Conservation (phyloP, 306 rosid species). For the Boehmeria nivea region DNA sequence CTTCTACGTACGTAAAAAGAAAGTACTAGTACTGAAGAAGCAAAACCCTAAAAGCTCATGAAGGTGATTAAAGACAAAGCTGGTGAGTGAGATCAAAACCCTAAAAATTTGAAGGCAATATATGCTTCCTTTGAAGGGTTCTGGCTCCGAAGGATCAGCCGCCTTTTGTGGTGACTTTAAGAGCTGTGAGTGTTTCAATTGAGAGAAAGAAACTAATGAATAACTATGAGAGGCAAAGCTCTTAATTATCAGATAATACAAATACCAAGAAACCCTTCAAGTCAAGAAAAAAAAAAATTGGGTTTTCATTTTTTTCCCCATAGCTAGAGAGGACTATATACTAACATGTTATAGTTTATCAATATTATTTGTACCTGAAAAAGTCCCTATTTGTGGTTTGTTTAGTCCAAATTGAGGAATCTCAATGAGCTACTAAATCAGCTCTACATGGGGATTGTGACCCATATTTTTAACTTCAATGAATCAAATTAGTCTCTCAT, state of each 20-base stretch:
- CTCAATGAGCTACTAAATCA: conserved; percentile 42
- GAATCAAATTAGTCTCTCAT: conserved; percentile 4
- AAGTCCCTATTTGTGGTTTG: conserved; percentile 7
- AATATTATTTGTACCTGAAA: conserved; percentile 14
- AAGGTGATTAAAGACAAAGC: neutral
- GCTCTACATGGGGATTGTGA: conserved; percentile 44
- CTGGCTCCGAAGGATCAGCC: conserved; percentile 94
- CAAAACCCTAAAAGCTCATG: conserved; percentile 20
- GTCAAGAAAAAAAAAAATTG: conserved; percentile 41
- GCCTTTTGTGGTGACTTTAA: conserved; percentile 75
- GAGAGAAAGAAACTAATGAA: conserved; percentile 20
- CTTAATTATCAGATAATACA: conserved; percentile 28
- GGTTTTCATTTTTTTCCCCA: conserved; percentile 5
- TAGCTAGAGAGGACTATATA: neutral
- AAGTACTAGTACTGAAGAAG: conserved; percentile 1
- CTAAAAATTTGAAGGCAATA: conserved; percentile 58
- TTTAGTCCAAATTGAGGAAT: conserved; percentile 51
- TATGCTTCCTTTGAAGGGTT: conserved; percentile 77
- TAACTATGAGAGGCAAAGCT: conserved; percentile 18
- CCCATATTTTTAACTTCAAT: conserved; percentile 21
- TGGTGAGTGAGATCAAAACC: conserved; percentile 20
- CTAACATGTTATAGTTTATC: neutral
- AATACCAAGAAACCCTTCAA: conserved; percentile 43
- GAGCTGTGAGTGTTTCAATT: conserved; percentile 18
- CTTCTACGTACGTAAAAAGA: neutral